Conservation (phyloP, 345 rosid genomes). For the Citrus inodora region DNA sequence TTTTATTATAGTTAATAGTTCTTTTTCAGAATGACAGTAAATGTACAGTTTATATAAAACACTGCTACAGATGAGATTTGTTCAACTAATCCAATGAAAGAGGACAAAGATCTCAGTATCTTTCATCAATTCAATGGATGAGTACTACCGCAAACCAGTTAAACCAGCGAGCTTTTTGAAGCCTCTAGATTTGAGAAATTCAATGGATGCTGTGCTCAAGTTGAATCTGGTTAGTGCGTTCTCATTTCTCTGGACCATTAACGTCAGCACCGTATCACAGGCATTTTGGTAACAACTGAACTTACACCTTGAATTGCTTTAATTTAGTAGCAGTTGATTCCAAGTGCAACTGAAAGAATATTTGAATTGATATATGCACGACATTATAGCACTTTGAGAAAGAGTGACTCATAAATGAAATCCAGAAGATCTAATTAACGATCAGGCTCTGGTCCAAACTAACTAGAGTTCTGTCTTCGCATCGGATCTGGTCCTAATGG, state of each 20-base stretch:
- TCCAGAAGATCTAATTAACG: background rate
- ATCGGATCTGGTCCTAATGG: background rate
- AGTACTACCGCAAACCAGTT: too few species aligned
- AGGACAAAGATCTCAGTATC: too few species aligned
- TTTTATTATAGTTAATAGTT: too few species aligned
- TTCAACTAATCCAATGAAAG: too few species aligned
- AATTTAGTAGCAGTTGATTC: background rate
- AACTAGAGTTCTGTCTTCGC: background rate
- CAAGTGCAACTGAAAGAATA: background rate
- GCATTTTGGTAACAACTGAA: background rate
- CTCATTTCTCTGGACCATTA: background rate
- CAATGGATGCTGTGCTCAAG: too few species aligned
- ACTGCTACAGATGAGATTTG: too few species aligned
- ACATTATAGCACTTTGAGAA: background rate
- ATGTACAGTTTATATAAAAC: too few species aligned
- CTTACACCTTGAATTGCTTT: background rate
- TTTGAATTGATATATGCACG: background rate
- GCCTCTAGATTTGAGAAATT: too few species aligned
- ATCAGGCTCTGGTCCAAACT: slow-evolving; percentile 10
- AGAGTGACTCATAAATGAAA: background rate
- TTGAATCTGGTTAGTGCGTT: background rate
- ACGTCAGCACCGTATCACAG: background rate
- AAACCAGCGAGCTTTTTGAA: too few species aligned
- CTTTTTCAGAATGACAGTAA: too few species aligned
- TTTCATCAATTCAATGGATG: too few species aligned